Evolutionary conservation across 2,329 filamentous ascomycete genomes (phyloP), one percentile per base, ranked within the genome.

Genomic region (Parascedosporium putredinis): DNA sequence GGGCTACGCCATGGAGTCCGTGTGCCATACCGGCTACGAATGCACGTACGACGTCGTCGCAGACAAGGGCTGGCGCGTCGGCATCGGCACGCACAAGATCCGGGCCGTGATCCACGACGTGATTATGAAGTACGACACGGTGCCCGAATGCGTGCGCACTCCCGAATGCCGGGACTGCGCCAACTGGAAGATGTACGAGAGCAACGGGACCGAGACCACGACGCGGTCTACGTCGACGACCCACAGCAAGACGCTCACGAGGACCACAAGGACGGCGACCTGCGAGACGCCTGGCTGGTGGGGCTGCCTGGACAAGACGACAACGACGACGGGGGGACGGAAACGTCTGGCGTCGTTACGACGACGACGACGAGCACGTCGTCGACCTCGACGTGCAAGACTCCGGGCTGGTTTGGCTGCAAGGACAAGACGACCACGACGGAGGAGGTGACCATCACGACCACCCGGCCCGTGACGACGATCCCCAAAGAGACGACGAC

Each of bases 221-320:
- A 86, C 84, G 0, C 81, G 81, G 2, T 72, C 70, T 3, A 72
- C 73, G 2, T 72, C 71, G 3, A 74, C 75, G 1, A 77, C 76
- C 1, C 74, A 76, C 1, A 74, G 74, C 2, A 80, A 31, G 25
- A 85, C 80, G 3, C 76, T 88, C 33, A 95, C 90, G 0, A 76
- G 88, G 42, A 95, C 90, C 33, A 95, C 90, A 0, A 76, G 88
- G 42, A 95, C 90, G 0, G 81, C 83, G 50, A 95, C 88, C 0
- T 95, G 90, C 67, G 78, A 93, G 64, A 95, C 90, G 1, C 90
- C 90, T 24, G 88, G 90, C 4, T 95, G 90, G 90, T 95, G 84
- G 84, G 88, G 87, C 20, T 89, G 81, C 61, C 68, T 86, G 34
- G 84, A 88, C 56, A 76, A 83, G 63, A 74, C 75, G 2, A 83